Percentiles rank a stretch among this genome's conserved stretches.
phyloP scores from a whole-genome alignment of 164 flowering plant species.

The Malania oleifera region DNA sequence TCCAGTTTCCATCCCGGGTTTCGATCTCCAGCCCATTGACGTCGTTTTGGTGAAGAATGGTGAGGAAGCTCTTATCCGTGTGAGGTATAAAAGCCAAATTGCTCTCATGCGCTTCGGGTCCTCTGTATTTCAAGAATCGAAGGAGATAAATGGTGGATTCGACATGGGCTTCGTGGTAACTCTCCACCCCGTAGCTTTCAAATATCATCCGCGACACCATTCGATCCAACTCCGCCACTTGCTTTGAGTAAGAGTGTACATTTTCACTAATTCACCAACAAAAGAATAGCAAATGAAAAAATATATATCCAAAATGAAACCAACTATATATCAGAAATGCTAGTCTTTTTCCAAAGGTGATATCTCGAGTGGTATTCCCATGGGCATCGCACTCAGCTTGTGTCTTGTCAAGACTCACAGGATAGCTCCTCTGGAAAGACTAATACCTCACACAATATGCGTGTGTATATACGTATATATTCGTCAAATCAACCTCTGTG shows the following conservation, averaged over 20 bases:
- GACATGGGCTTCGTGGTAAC: constrained; percentile 22
- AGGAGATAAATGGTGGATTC: constrained; percentile 27
- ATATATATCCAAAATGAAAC: too few relatives aligned
- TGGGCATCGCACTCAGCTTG: too few relatives aligned
- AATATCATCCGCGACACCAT: constrained; percentile 43
- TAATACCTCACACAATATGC: too few relatives aligned
- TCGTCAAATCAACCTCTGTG: too few relatives aligned
- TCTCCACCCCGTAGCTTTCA: constrained; percentile 38
- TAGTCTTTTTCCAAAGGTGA: too few relatives aligned
- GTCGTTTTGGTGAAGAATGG: constrained; percentile 38
- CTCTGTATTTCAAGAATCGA: constrained; percentile 29
- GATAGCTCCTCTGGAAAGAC: too few relatives aligned
- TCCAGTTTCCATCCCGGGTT: constrained; percentile 37
- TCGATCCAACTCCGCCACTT: constrained; percentile 30
- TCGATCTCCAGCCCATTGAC: constrained; percentile 36
- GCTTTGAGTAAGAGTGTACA: constrained; percentile 20
- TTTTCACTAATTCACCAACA: constrained; percentile 23
- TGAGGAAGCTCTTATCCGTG: constrained; percentile 48
- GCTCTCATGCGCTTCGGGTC: constrained; percentile 17
- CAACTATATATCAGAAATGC: too few relatives aligned
- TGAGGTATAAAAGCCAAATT: constrained; percentile 30
- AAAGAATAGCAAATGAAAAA: not conserved
- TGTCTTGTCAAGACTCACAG: too few relatives aligned
- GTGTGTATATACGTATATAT: too few relatives aligned
- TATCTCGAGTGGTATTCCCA: too few relatives aligned